phyloP scores from a whole-genome alignment of 1,139 yeast genomes.

The Geotrichum carabidarum region DNA sequence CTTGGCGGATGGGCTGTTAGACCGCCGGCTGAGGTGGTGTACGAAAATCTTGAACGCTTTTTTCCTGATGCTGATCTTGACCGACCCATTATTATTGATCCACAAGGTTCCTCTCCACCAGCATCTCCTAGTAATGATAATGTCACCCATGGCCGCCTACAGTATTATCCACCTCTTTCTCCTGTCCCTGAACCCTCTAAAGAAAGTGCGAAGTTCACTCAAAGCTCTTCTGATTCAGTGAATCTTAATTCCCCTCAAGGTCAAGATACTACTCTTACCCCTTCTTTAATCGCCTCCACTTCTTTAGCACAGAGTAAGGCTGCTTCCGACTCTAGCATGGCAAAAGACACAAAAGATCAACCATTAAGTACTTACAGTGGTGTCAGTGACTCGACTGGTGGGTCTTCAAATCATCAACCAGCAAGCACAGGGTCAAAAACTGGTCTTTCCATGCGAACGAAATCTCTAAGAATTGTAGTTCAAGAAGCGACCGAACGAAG shows the following conservation, averaged over 20 bases:
- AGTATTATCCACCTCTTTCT: conserved; percentile 24
- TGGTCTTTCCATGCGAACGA: conserved; percentile 43
- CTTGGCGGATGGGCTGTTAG: conserved; percentile 52
- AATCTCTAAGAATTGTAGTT: conserved; percentile 87
- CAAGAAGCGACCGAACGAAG: conserved; percentile 75
- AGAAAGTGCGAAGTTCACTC: background rate
- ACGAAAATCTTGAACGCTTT: conserved; percentile 82
- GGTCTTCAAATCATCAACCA: background rate
- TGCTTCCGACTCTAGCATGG: background rate
- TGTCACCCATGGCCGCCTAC: conserved; percentile 6
- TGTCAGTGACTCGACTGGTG: conserved; percentile 2
- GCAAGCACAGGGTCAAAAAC: conserved; percentile 1
- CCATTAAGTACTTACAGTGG: background rate
- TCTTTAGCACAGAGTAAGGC: background rate
- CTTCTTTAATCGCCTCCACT: background rate
- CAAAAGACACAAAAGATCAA: background rate
- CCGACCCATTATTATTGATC: conserved; percentile 79
- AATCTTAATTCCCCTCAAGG: background rate
- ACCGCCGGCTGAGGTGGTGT: conserved; percentile 92
- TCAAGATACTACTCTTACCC: conserved; percentile 7
- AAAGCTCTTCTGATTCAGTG: background rate
- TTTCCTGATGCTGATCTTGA: conserved; percentile 93
- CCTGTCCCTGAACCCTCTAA: conserved; percentile 29
- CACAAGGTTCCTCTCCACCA: conserved; percentile 48
- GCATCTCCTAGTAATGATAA: conserved; percentile 43